These are phyloP conservation scores for Lentinus tigrinus DNA, from an alignment of 768 basidiomycete species.

Conservation along the genomic window DNA sequence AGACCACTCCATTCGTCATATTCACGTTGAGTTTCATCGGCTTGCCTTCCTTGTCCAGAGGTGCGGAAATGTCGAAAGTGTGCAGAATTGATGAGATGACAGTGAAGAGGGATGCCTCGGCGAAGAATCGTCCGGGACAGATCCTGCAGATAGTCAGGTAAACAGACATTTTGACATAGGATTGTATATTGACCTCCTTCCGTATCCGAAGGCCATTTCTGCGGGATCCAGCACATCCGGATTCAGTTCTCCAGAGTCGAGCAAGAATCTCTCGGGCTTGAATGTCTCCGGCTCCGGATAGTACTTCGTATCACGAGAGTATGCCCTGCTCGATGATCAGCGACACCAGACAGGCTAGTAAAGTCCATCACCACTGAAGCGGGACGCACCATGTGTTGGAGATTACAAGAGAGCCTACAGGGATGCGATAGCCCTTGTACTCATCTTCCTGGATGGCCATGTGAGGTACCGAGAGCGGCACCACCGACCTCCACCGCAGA, in stretches of 20 bases:
- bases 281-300: conserved; percentile 18
- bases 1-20: background rate
- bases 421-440: conserved; percentile 18
- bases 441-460: conserved; percentile 12
- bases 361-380: background rate
- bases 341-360: background rate
- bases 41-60: background rate
- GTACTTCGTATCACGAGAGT: conserved; percentile 2
- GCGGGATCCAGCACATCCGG: conserved; percentile 4
- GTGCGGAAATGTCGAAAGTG: conserved; percentile 8
- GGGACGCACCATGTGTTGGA: conserved; percentile 16
- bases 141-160: conserved; percentile 1
- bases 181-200: background rate
- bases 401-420: conserved; percentile 14
- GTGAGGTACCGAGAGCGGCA: conserved; percentile 18
- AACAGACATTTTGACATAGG: too few relatives aligned
- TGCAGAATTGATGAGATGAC: conserved; percentile 4
- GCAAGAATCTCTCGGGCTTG: conserved; percentile 17
- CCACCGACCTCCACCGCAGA: conserved; percentile 16
- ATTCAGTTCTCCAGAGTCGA: conserved; percentile 6
- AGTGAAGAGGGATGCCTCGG: conserved; percentile 8
- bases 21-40: background rate
- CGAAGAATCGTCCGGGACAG: conserved; percentile 16
- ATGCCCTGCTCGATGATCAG: background rate
- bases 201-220: conserved; percentile 10